Percentiles rank a stretch among this genome's conserved stretches.
Evolutionary conservation across 108 stramenopile species (phyloP).

Genomic region (Nitzschia sp.): DNA sequence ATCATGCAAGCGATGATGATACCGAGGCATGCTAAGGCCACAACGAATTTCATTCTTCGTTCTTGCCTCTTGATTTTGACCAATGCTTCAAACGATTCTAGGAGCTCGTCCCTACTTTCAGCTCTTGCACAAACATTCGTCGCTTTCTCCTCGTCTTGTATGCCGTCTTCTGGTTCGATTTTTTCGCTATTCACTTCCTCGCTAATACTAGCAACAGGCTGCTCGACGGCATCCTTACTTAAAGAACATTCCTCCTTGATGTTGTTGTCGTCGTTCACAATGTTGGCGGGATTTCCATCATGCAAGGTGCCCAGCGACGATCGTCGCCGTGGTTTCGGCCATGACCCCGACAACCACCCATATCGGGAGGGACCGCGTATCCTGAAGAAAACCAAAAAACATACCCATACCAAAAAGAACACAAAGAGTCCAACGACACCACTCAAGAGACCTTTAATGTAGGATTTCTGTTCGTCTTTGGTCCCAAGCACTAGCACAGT

Average conservation of each 20-base stretch:
- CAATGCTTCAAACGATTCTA: too few relatives aligned
- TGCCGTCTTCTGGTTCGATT: too few relatives aligned
- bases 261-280: background rate
- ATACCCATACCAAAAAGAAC: constrained; percentile 16
- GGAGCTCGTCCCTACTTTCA: too few relatives aligned
- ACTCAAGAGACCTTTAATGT: constrained; percentile 16
- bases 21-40: background rate
- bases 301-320: too few relatives aligned
- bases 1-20: background rate
- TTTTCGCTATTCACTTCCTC: too few relatives aligned
- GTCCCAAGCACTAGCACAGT: constrained; percentile 5
- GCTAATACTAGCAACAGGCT: too few relatives aligned
- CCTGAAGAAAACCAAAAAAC: constrained; percentile 15
- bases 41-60: background rate
- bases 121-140: too few relatives aligned
- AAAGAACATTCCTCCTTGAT: too few relatives aligned
- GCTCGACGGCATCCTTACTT: too few relatives aligned
- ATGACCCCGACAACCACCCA: constrained; percentile 7
- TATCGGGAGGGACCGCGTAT: constrained; percentile 15
- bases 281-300: background rate
- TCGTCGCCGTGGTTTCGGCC: too few relatives aligned
- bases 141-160: too few relatives aligned
- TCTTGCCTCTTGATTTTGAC: background rate
- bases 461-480: constrained; percentile 13
- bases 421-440: background rate